Evolutionary conservation across 2,329 filamentous ascomycete genomes (phyloP), one percentile per base, ranked within the genome.

Genomic region (Diaporthe capsici): DNA sequence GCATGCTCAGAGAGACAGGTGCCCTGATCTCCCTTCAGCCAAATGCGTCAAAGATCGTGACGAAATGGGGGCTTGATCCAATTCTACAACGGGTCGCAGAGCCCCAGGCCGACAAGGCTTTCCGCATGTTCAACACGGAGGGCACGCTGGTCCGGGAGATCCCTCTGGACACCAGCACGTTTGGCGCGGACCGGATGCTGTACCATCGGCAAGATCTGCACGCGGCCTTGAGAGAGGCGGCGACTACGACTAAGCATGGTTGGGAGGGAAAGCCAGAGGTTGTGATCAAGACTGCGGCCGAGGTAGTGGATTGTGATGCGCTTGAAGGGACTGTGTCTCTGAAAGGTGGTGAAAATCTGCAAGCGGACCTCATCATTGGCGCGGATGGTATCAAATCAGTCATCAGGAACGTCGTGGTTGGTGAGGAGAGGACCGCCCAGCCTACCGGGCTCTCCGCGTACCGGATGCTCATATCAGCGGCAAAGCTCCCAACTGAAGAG

Each of bases 181-280:
- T 84, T 74, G 85, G 83, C 5, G 84, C 83, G 12, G 82, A 86
- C 71, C 80, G 84, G 12, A 81, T 86, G 67, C 80, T 86, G 57
- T 86, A 85, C 74, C 85, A 87, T 75, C 80, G 85, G 28, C 84
- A 85, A 63, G 85, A 86, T 75, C 77, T 86, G 0, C 85, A 86
- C 77, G 74, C 79, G 6, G 82, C 81, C 22, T 78, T 84, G 1
- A 78, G 78, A 12, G 58, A 76, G 7, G 82, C 81, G 9, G 82
- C 81, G 17, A 81, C 73, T 0, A 78, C 61, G 28, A 76, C 15
- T 34, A 70, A 1, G 75, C 78, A 2, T 74, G 80, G 9, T 71
- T 76, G n/a, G 81, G 81, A 6, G 61, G 28, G 44, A 10, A 49
- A 67, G 44, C 44, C 71, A 1, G 79, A 82, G 1, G 83, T 78